Base-by-base conservation (phyloP, 2,329 filamentous ascomycete genomes). In the Beauveria scarabaeidicola region DNA sequence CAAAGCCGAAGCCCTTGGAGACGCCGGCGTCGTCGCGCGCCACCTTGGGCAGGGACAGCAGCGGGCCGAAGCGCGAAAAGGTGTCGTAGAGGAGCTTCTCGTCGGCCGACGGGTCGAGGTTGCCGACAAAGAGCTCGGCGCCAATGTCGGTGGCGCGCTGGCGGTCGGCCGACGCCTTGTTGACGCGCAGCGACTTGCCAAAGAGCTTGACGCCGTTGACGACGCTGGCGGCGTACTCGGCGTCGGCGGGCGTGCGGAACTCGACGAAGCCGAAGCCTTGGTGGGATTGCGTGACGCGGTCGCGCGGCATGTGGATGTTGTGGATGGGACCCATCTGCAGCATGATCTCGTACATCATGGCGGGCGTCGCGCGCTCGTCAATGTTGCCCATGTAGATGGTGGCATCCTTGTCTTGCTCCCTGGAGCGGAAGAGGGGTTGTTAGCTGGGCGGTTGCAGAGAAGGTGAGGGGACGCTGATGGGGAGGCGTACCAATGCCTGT, bases 181-280 rank as follows among this genome's bases (percentile, higher is more conserved):
- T 99, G 64, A 99, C 93, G 68, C 94, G 88, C 67, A 99, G 89
- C 19, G 92, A 91, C 73, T 97, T 97, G 64, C 92, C 92, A 74
- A 89, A 96, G 25, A 99, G 79, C 62, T 92, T 88, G 66, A 97
- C 88, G 71, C 93, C 90, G 76, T 97, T 97, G 89, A 97, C 95
- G 66, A 97, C 90, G 70, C 93, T 88, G 67, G 91, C 89, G 23
- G 94, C 93, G 77, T 99, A 99, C 72, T 97, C 94, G 68, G 94
- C 94, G 74, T 97, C 94, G 69, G 91, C 87, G 72, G 96, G 91
- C 66, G 89, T 92, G 70, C 91, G 93, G 74, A 97, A 99, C 75
- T 99, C 94, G 74, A 99, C 94, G 75, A 99, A 99, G 68, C 94
- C 94, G 79, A 97, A 99, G 67, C 94, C 94, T 76, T 97, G 94